A percentile compares a stretch with the other conserved stretches of the same genome.
Evolutionary conservation across 2,329 filamentous ascomycete species (phyloP).

Genomic region (Xylaria sp.): DNA sequence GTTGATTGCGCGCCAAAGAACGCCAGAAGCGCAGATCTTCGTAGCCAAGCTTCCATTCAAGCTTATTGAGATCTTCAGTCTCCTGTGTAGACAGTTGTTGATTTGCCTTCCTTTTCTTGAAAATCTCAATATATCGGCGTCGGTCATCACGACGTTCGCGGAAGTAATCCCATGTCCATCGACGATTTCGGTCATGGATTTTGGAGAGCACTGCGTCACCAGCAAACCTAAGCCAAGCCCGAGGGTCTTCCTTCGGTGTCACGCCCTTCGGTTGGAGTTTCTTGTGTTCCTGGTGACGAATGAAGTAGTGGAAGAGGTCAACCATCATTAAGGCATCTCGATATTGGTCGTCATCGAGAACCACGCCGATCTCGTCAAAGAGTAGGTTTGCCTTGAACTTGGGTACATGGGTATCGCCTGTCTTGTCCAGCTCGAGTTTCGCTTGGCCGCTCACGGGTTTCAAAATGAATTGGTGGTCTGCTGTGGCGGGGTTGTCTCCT

Average conservation of each 20-base stretch:
- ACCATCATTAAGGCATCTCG: conserved; percentile 97
- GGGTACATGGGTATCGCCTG: conserved; percentile 74
- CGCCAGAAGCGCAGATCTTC: conserved; percentile 98
- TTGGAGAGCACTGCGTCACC: conserved; percentile 86
- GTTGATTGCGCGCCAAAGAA: conserved; percentile 87
- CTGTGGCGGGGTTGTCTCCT: conserved; percentile 56
- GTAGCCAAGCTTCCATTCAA: conserved; percentile 89
- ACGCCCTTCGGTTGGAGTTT: conserved; percentile 83
- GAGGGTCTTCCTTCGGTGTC: conserved; percentile 83
- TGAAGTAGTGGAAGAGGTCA: conserved; percentile 97
- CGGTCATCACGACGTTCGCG: conserved; percentile 90
- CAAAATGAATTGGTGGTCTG: conserved; percentile 86
- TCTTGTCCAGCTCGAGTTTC: conserved; percentile 94
- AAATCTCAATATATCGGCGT: conserved; percentile 84
- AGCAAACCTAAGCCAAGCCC: conserved; percentile 91
- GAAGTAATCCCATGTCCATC: conserved; percentile 97
- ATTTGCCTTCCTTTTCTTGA: conserved; percentile 88
- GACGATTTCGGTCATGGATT: conserved; percentile 90
- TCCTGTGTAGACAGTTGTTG: conserved; percentile 73
- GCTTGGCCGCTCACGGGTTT: conserved; percentile 95
- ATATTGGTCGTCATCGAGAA: conserved; percentile 98
- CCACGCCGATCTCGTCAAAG: conserved; percentile 96
- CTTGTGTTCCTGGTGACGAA: conserved; percentile 96
- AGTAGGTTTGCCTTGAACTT: conserved; percentile 89
- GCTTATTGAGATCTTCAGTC: conserved; percentile 67